Evolutionary conservation across 257 asterid species (phyloP).

Genomic region (Ligustrum vulgare): DNA sequence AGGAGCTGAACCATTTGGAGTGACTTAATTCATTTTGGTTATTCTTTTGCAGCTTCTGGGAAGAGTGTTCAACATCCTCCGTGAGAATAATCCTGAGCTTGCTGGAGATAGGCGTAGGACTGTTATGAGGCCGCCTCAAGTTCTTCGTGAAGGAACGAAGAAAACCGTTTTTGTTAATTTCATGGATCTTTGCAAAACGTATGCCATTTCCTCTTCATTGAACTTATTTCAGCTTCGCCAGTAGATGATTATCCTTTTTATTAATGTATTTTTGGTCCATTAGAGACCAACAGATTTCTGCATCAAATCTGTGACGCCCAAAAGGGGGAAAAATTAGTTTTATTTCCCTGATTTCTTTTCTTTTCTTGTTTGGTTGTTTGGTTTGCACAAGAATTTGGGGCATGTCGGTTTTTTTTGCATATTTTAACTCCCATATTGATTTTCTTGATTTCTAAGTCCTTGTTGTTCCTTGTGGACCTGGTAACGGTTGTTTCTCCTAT

Average conservation of each 20-base stretch:
- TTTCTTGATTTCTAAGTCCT: neutral
- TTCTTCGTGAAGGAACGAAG: constrained; percentile 98
- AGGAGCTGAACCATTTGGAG: neutral
- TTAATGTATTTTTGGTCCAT: neutral
- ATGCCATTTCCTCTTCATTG: constrained; percentile 25
- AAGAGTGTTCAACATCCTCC: constrained; percentile 83
- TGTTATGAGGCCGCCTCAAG: constrained; percentile 97
- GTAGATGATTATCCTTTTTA: neutral
- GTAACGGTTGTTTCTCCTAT: neutral
- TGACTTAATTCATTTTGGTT: constrained; percentile 14
- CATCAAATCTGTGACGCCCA: neutral
- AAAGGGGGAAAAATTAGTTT: neutral
- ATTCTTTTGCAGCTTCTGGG: constrained; percentile 70
- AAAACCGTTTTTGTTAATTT: constrained; percentile 94
- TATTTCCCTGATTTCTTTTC: neutral
- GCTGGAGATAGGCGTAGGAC: constrained; percentile 98
- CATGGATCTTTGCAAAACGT: constrained; percentile 98
- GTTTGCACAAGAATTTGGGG: neutral
- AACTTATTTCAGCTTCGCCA: neutral
- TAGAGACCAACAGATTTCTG: neutral
- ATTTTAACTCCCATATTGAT: neutral
- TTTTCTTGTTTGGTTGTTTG: neutral
- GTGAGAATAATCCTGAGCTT: constrained; percentile 98
- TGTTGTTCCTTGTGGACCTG: neutral
- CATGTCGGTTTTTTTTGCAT: neutral